Evolutionary conservation across 225 moss, liverwort and hornwort species (phyloP), one percentile per base, ranked within the genome.

Genomic region (Neckera pumila): DNA sequence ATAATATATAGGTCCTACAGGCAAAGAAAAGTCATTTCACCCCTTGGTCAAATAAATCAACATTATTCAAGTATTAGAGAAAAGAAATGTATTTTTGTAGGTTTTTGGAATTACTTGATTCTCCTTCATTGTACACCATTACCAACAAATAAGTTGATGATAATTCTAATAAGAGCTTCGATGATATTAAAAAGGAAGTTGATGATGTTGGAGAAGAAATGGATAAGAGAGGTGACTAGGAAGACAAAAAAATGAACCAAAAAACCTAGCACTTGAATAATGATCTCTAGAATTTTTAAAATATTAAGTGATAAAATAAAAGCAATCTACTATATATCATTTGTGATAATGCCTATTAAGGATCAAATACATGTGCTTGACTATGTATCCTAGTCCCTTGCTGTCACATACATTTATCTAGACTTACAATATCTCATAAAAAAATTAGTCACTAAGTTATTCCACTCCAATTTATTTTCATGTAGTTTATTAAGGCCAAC

Each of bases 21-120:
- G 36, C 16, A 86, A 42, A 1, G 30, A 11, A 38, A 71, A 61
- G 6, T 5, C 28, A 45, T 36, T 43, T 82, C 14, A 31, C 69
- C 88, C 86, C 61, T 78, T 65, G 17, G 42, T 88, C 86, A 89
- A 88, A 66, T 81, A 88, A 42, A 90, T 80, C 20, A 87, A 82
- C 4, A 88, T 71, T 53, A 85, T 31, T 26, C 87, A 67, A 82
- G 14, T 43, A 82, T 36, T 11, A 89, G 74, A 63, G 7, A 86
- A 61, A 85, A 81, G 23, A 70, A 75, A 66, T 73, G 64, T 31
- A 42, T 17, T 81, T 51, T 81, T 86, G 42, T 47, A 91, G 30
- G 81, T 78, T 42, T 33, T 89, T 72, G 81, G 30, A 14, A 90
- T 76, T 53, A 77, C 86, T 79, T 64, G 89, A 62, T 85, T 89